A percentile compares a stretch with the other conserved stretches of the same genome.
These are phyloP conservation scores for Pyrenophora tritici-repentis DNA, from an alignment of 2,329 filamentous ascomycete genomes.

Conservation along the genomic window DNA sequence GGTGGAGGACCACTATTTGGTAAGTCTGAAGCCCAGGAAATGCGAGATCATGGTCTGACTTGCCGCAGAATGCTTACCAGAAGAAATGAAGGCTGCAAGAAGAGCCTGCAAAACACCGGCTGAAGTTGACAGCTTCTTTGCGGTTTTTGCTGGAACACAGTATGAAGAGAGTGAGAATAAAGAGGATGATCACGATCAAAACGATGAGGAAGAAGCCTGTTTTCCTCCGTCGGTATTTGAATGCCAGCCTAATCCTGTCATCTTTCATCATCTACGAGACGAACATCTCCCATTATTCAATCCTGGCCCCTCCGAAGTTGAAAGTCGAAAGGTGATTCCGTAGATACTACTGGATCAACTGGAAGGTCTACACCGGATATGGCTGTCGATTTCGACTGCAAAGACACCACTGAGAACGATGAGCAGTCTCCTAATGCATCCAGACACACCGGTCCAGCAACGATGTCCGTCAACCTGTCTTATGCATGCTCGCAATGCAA, in stretches of 20 bases:
- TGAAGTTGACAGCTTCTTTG: background rate
- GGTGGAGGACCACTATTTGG: too few species aligned
- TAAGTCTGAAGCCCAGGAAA: too few species aligned
- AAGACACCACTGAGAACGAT: background rate
- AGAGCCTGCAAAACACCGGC: background rate
- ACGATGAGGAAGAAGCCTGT: background rate
- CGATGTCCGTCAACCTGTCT: background rate
- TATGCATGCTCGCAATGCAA: background rate
- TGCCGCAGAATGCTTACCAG: background rate
- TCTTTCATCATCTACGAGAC: background rate
- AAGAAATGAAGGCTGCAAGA: background rate
- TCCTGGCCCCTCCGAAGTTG: background rate
- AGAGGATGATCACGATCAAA: too few species aligned
- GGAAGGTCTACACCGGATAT: background rate
- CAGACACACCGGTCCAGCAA: background rate
- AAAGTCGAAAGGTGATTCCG: background rate
- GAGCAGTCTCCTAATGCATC: background rate
- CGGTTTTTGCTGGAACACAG: background rate
- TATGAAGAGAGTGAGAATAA: too few species aligned
- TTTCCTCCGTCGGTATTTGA: background rate
- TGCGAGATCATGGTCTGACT: background rate
- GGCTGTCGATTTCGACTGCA: background rate
- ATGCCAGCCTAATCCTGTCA: background rate
- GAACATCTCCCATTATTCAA: background rate
- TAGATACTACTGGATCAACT: background rate